Evolutionary conservation across 768 basidiomycete species (phyloP).

Genomic region (Panellus pusillus): DNA sequence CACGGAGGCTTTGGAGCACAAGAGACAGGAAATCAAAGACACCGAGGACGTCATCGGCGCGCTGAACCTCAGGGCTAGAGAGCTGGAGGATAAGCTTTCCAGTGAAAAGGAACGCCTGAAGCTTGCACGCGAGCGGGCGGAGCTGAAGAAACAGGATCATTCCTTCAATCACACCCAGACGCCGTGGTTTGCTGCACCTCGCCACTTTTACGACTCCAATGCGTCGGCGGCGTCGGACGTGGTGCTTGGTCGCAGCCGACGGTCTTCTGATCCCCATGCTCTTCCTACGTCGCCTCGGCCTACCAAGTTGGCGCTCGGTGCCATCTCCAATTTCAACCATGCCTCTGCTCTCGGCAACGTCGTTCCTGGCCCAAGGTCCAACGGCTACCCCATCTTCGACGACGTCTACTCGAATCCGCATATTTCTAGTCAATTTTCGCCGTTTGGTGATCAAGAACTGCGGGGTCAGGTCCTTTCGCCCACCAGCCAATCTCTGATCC

Average conservation of each 20-base stretch:
- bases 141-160: slow-evolving; percentile 46
- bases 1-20: slow-evolving; percentile 50
- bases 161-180: slow-evolving; percentile 29
- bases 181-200: slow-evolving; percentile 22
- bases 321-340: slow-evolving; percentile 26
- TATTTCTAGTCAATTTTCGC: slow-evolving; percentile 44
- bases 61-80: slow-evolving; percentile 64
- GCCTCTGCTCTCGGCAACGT: slow-evolving; percentile 13
- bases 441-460: slow-evolving; percentile 49
- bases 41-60: slow-evolving; percentile 67
- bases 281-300: slow-evolving; percentile 28
- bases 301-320: slow-evolving; percentile 32
- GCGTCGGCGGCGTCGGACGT: slow-evolving; percentile 12
- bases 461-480: slow-evolving; percentile 32
- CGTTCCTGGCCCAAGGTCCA: slow-evolving; percentile 29
- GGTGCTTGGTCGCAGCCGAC: slow-evolving; percentile 2
- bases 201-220: slow-evolving; percentile 18
- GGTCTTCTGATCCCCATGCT: slow-evolving; percentile 19
- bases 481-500: slow-evolving; percentile 51
- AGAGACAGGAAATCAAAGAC: slow-evolving; percentile 59
- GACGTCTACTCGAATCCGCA: slow-evolving; percentile 33
- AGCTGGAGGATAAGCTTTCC: slow-evolving; percentile 70
- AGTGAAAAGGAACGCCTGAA: slow-evolving; percentile 61
- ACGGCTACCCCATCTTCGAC: slow-evolving; percentile 43
- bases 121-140: slow-evolving; percentile 58